These are phyloP conservation scores for Elaeis guineensis DNA, from an alignment of 176 grass and related monocot genomes.

Conservation along the genomic window DNA sequence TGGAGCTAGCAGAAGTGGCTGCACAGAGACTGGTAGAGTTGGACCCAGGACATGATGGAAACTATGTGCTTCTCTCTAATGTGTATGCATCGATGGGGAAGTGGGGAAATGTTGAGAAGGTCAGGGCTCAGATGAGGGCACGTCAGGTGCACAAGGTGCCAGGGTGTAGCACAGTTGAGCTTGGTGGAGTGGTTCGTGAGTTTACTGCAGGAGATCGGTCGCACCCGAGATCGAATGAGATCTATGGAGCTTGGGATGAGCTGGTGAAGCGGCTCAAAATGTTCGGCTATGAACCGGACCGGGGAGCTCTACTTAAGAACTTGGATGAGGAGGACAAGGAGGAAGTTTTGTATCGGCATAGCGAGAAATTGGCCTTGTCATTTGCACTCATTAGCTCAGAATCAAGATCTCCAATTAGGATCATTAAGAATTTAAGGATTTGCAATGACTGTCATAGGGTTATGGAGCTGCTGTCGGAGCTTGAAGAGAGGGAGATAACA, in stretches of 20 bases:
- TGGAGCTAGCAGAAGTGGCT: slow-evolving; percentile 6
- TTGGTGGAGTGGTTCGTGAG: slow-evolving; percentile 2
- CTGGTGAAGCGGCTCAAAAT: slow-evolving; percentile 2
- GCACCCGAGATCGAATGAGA: slow-evolving; percentile 2
- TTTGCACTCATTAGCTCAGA: slow-evolving; percentile 7
- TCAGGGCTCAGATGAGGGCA: slow-evolving; percentile 5
- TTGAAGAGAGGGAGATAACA: slow-evolving; percentile 3
- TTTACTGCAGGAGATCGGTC: slow-evolving; percentile 1
- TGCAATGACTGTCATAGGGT: slow-evolving; percentile 1
- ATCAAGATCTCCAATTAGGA: background rate
- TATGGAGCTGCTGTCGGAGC: slow-evolving; percentile 1
- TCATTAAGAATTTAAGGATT: slow-evolving; percentile 14
- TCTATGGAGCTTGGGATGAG: slow-evolving; percentile 1
- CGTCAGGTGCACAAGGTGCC: background rate
- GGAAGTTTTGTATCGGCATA: slow-evolving; percentile 1
- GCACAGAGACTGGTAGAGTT: background rate
- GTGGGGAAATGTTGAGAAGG: background rate
- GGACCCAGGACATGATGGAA: background rate
- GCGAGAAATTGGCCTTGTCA: slow-evolving; percentile 11
- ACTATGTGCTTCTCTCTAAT: slow-evolving; percentile 5
- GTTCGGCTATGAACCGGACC: slow-evolving; percentile 1
- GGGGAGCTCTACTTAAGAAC: background rate
- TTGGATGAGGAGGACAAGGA: slow-evolving; percentile 8
- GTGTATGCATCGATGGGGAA: slow-evolving; percentile 9
- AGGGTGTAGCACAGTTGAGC: background rate